These are phyloP conservation scores for Blastocystis sp. DNA, from an alignment of 352 stramenopile genomes.

Conservation along the genomic window DNA sequence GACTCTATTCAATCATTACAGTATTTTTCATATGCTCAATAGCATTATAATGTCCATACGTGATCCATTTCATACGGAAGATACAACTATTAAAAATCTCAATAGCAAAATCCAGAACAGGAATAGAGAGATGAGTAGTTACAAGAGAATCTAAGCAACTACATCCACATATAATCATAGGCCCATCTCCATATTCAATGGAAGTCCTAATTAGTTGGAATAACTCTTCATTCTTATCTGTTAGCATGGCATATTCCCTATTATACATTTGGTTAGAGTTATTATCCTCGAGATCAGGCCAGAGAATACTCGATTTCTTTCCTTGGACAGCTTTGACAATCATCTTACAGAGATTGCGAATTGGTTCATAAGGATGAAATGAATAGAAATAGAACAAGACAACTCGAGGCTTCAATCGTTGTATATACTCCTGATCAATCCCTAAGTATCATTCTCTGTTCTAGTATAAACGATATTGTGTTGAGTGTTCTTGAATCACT, in stretches of 20 bases:
- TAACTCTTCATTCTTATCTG: neutral
- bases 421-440: constrained; percentile 21
- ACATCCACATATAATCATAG: constrained; percentile 24
- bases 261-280: no score
- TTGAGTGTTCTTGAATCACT: neutral
- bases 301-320: neutral
- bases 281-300: no score
- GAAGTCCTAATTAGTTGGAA: neutral
- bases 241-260: neutral
- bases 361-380: constrained; percentile 26
- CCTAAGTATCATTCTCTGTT: neutral
- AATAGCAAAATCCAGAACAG: neutral
- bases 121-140: neutral
- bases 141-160: constrained; percentile 1
- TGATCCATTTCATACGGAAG: neutral
- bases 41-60: no score
- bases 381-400: constrained; percentile 27
- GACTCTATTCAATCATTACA: no score
- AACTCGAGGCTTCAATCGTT: neutral
- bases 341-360: constrained; percentile 7
- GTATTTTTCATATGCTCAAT: no score
- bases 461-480: neutral
- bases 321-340: constrained; percentile 21
- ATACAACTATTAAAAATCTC: neutral
- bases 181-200: neutral